Evolutionary conservation across 164 flowering plant species (phyloP), one percentile per base, ranked within the genome.

Genomic region (Nymphaea thermarum): DNA sequence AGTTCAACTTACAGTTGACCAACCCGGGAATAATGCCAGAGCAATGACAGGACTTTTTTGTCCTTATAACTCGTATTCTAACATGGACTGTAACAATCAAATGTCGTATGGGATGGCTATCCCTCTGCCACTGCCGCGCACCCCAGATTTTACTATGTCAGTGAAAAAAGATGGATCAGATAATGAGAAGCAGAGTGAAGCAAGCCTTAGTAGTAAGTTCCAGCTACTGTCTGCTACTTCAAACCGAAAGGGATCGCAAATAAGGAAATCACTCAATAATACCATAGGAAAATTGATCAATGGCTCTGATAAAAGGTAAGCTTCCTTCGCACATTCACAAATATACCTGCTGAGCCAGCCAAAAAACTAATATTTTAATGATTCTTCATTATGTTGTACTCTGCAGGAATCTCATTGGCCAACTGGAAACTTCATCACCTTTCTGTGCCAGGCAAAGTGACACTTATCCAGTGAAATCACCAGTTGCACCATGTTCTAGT

Each of bases 271-370:
- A 45, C 77, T 94, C 11, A 47, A 47, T 59, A 80, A 86, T 42
- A 81, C 85, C 36, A 84, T 91, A 44, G 97, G 98, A 73, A 93
- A 86, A 73, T 70, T 91, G 61, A 87, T 94, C 4, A 83, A 82
- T 76, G 93, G 93, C 62, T 80, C 95, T n/a, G 93, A 88, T 43
- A 91, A 80, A 76, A 87, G 88, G 98, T 93, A 69, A 2, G 55
- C 55, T 2, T 2, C 55, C 7, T 47, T 61, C 6, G 64, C 36
- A 61, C n/a, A 3, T 61, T 61, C 16, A 36, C 16, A 11, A 61
- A 3, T n/a, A 17, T 61, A 61, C 16, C 16, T 16, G 12, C 60
- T 55, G 60, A 55, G 36, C 36, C 36, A 53, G 8, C 18, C 47
- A 16, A 11, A 16, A 18, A 5, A 16, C 4, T 42, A 42, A 42